These are phyloP conservation scores for Paradendryphiella salina DNA, from an alignment of 2,329 filamentous ascomycete genomes.

Conservation along the genomic window DNA sequence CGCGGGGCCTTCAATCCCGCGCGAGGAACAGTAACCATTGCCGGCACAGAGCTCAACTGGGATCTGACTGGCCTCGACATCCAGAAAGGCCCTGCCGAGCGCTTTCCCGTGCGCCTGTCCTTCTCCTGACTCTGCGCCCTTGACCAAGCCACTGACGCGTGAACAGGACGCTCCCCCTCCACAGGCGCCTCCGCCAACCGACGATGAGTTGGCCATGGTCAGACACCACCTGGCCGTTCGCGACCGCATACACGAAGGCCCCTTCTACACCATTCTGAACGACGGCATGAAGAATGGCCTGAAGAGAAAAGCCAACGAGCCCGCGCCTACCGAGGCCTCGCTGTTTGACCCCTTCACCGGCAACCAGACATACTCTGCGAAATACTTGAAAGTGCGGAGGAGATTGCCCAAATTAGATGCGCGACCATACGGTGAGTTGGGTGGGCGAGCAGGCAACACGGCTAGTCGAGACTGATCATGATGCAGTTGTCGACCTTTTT, in stretches of 20 bases:
- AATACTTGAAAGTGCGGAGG: conserved; percentile 61
- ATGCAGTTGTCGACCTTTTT: conserved; percentile 59
- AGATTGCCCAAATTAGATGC: conserved; percentile 59
- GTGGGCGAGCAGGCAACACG: background rate
- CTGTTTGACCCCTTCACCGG: conserved; percentile 64
- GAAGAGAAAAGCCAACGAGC: conserved; percentile 43
- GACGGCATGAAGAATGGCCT: conserved; percentile 52
- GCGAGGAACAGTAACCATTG: conserved; percentile 47
- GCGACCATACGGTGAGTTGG: conserved; percentile 57
- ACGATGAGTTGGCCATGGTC: conserved; percentile 53
- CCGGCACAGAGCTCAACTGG: conserved; percentile 50
- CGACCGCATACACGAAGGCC: conserved; percentile 61
- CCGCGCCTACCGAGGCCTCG: conserved; percentile 42
- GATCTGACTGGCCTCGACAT: conserved; percentile 48
- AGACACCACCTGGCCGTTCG: conserved; percentile 57
- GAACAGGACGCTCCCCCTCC: conserved; percentile 41
- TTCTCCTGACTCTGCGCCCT: conserved; percentile 3
- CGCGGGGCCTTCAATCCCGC: conserved; percentile 36
- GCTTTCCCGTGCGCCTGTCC: conserved; percentile 45
- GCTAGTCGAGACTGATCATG: conserved; percentile 8
- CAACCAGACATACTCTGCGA: conserved; percentile 63
- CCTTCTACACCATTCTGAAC: conserved; percentile 61
- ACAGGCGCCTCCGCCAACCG: conserved; percentile 47
- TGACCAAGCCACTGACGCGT: conserved; percentile 24
- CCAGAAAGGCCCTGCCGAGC: conserved; percentile 46